These are phyloP conservation scores for Fragilariopsis cylindrus DNA, from an alignment of 108 stramenopile genomes.

Conservation along the genomic window DNA sequence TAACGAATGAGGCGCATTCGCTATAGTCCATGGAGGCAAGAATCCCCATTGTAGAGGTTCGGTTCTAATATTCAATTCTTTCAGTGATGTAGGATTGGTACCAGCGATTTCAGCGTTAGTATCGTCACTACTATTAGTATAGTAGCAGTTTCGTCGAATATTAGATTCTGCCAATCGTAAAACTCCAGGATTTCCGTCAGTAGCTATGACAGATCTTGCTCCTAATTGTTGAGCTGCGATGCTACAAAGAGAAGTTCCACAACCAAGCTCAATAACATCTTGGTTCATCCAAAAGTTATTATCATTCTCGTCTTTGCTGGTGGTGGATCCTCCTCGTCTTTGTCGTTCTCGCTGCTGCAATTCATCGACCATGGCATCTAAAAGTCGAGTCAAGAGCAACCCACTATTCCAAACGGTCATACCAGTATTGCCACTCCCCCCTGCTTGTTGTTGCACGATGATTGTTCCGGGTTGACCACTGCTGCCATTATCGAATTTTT, in stretches of 20 bases:
- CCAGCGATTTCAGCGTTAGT: background rate
- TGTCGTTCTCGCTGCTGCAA: constrained; percentile 7
- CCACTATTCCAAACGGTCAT: constrained; percentile 74
- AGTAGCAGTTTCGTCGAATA: constrained; percentile 40
- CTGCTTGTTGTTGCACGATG: constrained; percentile 30
- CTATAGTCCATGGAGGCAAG: constrained; percentile 50
- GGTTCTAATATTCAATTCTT: constrained; percentile 19
- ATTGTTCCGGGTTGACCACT: constrained; percentile 2
- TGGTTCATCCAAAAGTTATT: constrained; percentile 19
- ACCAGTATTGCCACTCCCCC: constrained; percentile 45
- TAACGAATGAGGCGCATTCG: constrained; percentile 46
- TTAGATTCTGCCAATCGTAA: constrained; percentile 49
- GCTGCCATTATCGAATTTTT: background rate
- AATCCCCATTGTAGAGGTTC: constrained; percentile 56
- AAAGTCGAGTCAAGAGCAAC: constrained; percentile 60
- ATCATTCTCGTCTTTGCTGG: background rate
- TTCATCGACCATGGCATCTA: constrained; percentile 30
- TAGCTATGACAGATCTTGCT: constrained; percentile 45
- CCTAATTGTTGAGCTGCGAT: constrained; percentile 52
- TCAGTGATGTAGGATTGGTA: background rate
- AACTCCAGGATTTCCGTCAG: constrained; percentile 64
- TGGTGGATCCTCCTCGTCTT: constrained; percentile 24
- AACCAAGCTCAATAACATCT: constrained; percentile 59
- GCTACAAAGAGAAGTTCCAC: constrained; percentile 51
- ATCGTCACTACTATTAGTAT: background rate